phyloP scores from a whole-genome alignment of 1,284 basidiomycete genomes.

The Xerocomus minutiporus region DNA sequence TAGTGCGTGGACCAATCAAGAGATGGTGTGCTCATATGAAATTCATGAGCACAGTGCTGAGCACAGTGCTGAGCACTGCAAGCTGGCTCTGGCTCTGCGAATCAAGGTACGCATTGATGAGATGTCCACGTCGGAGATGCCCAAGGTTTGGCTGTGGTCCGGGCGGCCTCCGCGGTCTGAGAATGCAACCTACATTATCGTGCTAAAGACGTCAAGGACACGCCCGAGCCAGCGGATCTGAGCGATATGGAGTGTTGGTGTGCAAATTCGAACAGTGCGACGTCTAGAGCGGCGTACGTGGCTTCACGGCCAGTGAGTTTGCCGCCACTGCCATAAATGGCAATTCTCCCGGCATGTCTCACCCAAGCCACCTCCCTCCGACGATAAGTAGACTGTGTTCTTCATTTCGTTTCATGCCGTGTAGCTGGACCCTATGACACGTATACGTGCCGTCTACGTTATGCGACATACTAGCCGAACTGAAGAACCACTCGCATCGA shows the following conservation, averaged over 20 bases:
- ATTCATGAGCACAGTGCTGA: neutral
- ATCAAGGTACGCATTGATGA: neutral
- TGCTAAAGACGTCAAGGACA: neutral
- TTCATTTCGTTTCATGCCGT: slow-evolving; percentile 5
- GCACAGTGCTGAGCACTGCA: neutral
- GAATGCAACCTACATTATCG: neutral
- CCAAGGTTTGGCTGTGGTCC: neutral
- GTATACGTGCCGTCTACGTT: neutral
- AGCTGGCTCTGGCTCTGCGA: neutral
- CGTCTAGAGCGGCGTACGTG: neutral
- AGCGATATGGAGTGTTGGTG: too few species aligned
- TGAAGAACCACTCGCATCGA: neutral
- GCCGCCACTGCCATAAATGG: neutral
- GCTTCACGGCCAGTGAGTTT: neutral
- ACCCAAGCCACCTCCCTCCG: neutral
- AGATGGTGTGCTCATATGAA: neutral
- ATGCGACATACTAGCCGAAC: slow-evolving; percentile 1
- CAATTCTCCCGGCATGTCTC: neutral
- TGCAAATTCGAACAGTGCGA: too few species aligned
- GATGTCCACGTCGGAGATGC: neutral
- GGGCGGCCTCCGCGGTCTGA: neutral
- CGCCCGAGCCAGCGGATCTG: neutral
- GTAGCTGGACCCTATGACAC: slow-evolving; percentile 19
- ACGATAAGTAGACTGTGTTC: neutral
- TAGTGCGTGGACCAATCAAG: neutral